Percentiles rank a stretch among this genome's conserved stretches.
phyloP scores from a whole-genome alignment of 2,329 filamentous ascomycete genomes.

The Cordyceps cicadae region DNA sequence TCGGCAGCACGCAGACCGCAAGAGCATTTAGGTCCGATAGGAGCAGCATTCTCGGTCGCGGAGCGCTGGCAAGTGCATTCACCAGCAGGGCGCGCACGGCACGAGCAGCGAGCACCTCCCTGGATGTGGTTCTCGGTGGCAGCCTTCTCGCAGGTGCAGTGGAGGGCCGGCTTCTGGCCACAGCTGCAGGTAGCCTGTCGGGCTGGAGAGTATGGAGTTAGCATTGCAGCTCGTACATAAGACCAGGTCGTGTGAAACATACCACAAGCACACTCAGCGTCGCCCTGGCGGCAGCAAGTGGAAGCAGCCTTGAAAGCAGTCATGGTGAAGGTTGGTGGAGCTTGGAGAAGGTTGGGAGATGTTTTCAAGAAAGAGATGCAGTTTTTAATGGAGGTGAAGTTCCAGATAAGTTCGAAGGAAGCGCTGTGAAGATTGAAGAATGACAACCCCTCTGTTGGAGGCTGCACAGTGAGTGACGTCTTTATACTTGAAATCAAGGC shows the following conservation, averaged over 20 bases:
- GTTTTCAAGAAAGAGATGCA: not conserved
- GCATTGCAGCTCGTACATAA: not conserved
- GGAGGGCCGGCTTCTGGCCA: conserved; percentile 75
- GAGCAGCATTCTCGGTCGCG: conserved; percentile 57
- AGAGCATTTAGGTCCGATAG: conserved; percentile 55
- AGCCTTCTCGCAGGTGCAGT: conserved; percentile 79
- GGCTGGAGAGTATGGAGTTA: conserved; percentile 29
- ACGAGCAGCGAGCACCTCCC: conserved; percentile 69
- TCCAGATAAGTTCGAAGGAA: not conserved
- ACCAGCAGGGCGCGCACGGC: conserved; percentile 70
- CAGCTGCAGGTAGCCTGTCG: conserved; percentile 73
- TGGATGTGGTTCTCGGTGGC: conserved; percentile 61
- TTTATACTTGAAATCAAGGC: conserved; percentile 9
- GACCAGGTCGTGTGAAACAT: conserved; percentile 23
- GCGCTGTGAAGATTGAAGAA: not conserved
- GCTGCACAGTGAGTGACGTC: conserved; percentile 9
- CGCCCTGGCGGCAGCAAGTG: conserved; percentile 50
- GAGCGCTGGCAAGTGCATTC: conserved; percentile 75
- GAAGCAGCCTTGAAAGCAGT: conserved; percentile 28
- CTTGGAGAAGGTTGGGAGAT: no score
- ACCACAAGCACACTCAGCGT: conserved; percentile 49
- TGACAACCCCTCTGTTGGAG: not conserved
- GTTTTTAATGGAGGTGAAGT: not conserved
- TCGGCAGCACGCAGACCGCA: conserved; percentile 68
- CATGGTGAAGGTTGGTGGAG: not conserved